phyloP scores from a whole-genome alignment of 108 stramenopile genomes.

The Epithemia pelagica region DNA sequence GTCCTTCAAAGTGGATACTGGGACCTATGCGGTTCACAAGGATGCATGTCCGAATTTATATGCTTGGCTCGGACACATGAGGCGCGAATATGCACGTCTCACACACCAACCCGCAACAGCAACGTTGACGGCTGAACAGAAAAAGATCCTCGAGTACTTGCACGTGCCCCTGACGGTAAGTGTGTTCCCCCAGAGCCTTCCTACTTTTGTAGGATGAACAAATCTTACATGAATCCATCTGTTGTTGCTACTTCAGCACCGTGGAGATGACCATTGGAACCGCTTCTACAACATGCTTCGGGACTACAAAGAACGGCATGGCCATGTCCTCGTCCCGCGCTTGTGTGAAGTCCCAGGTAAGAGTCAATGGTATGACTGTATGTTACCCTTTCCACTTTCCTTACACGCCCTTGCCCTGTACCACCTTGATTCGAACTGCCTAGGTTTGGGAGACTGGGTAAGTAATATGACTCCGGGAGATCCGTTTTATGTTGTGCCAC shows the following conservation, averaged over 20 bases:
- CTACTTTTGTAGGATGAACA: neutral
- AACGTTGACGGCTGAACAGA: slow-evolving; percentile 13
- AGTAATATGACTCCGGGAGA: slow-evolving; percentile 4
- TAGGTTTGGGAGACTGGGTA: slow-evolving; percentile 6
- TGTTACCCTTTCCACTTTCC: too few species aligned
- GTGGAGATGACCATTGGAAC: slow-evolving; percentile 17
- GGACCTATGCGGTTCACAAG: slow-evolving; percentile 9
- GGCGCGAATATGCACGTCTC: slow-evolving; percentile 7
- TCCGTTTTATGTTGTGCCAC: neutral
- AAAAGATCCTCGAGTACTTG: slow-evolving; percentile 8
- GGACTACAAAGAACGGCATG: slow-evolving; percentile 8
- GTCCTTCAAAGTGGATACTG: slow-evolving; percentile 1
- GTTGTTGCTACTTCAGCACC: neutral
- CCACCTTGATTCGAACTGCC: too few species aligned
- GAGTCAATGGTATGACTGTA: slow-evolving; percentile 62
- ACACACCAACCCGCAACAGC: neutral
- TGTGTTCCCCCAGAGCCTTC: neutral
- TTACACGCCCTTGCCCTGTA: too few species aligned
- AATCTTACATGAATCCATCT: neutral
- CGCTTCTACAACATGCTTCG: slow-evolving; percentile 9
- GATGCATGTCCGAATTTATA: slow-evolving; percentile 7
- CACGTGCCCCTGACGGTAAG: slow-evolving; percentile 10
- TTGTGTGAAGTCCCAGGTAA: slow-evolving; percentile 40
- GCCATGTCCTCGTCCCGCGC: slow-evolving; percentile 57
- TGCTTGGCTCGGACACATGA: slow-evolving; percentile 9